Base-by-base conservation (phyloP, 2,329 filamentous ascomycete genomes). In the Cercospora sp. region DNA sequence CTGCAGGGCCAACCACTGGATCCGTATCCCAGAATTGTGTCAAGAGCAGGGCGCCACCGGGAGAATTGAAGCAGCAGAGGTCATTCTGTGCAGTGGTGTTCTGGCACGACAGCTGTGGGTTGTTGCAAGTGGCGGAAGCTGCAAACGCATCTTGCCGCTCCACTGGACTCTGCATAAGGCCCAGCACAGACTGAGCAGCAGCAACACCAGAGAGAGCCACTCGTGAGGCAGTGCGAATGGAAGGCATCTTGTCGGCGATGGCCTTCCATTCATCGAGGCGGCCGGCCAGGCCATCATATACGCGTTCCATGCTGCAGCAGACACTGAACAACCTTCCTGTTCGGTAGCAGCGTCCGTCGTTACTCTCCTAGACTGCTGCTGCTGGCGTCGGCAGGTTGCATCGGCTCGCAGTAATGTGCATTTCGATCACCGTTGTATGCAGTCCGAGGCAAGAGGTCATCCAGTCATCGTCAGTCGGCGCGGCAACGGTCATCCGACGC, bases 21-120 rank as follows among this genome's bases (percentile, higher is more conserved):
- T 85, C 77, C 0, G 87, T 86, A 75, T 93, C 90, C 91, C 91
- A 93, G 80, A 93, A 93, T 74, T 93, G 91, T 2, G 91, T 93
- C 78, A 88, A 87, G 4, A 93, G 83, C 55, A 93, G 80, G 69
- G 91, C 86, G 7, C 91, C 91, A 3, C 90, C 88, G 0, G 90
- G 90, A 23, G 87, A 84, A 75, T 91, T 91, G 81, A 92, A 91
- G 80, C 91, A 93, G 81, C 91, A 93, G 6, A 88, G 85, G 74
- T 93, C 84, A 61, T 83, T 77, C n/a, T 87, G 84, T 7, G 80
- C 79, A 3, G 87, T 87, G 5, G 84, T 86, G 75, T 89, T 89
- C 66, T 88, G 86, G 75, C 90, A 92, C 73, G 88, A 90, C 63
- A 90, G 75, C 69, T 84, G 82, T 7, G 79, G 78, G 69, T 80